phyloP scores from a whole-genome alignment of 164 flowering plant species.

The grape (Vitis vinifera) region ASM3070453v1 NC_081810.1:17367001-17367500 shows the following conservation, averaged over 20 bases:
- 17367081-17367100: no score
- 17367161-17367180: slow-evolving; percentile 58
- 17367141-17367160: not conserved
- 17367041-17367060: no score
- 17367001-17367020: no score
- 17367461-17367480: no score
- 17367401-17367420: not conserved
- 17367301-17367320: slow-evolving; percentile 88
- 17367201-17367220: slow-evolving; percentile 51
- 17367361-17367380: not conserved
- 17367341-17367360: slow-evolving; percentile 69
- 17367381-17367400: not conserved
- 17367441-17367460: no score
- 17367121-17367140: not conserved
- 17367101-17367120: no score
- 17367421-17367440: no score
- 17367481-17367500: no score
- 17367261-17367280: slow-evolving; percentile 53
- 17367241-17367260: slow-evolving; percentile 65
- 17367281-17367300: slow-evolving; percentile 65
- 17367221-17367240: slow-evolving; percentile 79
- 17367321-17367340: slow-evolving; percentile 71
- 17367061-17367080: no score
- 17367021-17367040: no score
- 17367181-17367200: slow-evolving; percentile 55